Conservation (phyloP, 176 grass and related monocot genomes). For the Zea luxurians region DNA sequence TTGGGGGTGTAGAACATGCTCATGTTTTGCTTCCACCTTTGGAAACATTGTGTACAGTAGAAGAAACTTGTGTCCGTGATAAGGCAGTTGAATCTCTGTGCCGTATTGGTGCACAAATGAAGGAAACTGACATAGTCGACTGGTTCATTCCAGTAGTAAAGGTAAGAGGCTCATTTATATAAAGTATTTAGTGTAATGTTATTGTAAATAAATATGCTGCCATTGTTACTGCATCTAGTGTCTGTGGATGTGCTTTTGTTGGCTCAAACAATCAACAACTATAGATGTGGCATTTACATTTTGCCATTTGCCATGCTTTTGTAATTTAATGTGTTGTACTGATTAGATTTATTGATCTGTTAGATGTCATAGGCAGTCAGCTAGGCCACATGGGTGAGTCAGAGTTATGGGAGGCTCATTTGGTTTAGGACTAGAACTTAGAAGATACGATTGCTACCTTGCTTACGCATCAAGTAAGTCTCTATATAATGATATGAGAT, state of each 20-base stretch:
- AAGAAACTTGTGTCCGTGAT: slow-evolving; percentile 80
- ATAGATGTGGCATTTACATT: no score
- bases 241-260: neutral
- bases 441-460: neutral
- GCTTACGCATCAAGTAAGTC: neutral
- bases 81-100: slow-evolving; percentile 77
- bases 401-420: neutral
- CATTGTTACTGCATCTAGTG: neutral
- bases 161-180: slow-evolving; percentile 33
- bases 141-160: slow-evolving; percentile 70
- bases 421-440: neutral
- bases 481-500: neutral
- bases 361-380: no score
- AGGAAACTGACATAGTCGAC: slow-evolving; percentile 71
- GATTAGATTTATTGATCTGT: no score
- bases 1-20: slow-evolving; percentile 73
- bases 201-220: neutral
- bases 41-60: slow-evolving; percentile 70
- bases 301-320: no score
- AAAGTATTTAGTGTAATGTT: neutral
- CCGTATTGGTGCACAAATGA: slow-evolving; percentile 76
- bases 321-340: no score
- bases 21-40: slow-evolving; percentile 68
- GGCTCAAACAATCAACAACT: no score
- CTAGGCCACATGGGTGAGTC: neutral